These are phyloP conservation scores for Saturnispora besseyi DNA, from an alignment of 805 yeast species.

Conservation along the genomic window DNA sequence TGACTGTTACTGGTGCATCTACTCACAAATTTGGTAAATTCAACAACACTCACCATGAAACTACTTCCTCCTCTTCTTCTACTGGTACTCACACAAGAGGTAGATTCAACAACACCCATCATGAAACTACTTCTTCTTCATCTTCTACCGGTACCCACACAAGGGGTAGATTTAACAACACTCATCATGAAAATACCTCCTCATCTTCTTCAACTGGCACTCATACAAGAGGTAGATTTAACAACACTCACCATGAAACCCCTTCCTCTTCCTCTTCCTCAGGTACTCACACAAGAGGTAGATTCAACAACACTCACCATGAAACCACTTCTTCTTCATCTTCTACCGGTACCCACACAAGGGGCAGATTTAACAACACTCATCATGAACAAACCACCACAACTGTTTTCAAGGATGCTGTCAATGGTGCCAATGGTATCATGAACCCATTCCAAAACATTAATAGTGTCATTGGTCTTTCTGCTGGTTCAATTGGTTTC, in stretches of 20 bases:
- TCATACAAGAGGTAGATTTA: conserved; percentile 41
- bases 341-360: conserved; percentile 41
- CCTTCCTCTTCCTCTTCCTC: conserved; percentile 27
- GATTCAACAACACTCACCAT: conserved; percentile 42
- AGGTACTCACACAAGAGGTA: conserved; percentile 48
- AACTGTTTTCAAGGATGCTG: conserved; percentile 17
- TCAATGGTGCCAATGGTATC: conserved; percentile 16
- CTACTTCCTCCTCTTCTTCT: conserved; percentile 14
- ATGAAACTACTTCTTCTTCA: conserved; percentile 26
- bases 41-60: conserved; percentile 32
- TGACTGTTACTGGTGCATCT: conserved; percentile 29
- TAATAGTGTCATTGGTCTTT: conserved; percentile 20
- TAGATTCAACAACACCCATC: conserved; percentile 46
- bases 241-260: conserved; percentile 34
- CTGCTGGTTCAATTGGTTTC: conserved; percentile 16
- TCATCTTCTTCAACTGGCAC: conserved; percentile 31
- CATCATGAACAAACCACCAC: conserved; percentile 32
- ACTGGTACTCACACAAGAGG: conserved; percentile 38
- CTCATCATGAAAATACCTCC: conserved; percentile 22
- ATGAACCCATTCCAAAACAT: conserved; percentile 12
- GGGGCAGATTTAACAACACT: conserved; percentile 47
- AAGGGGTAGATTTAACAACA: conserved; percentile 47
- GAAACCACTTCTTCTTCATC: conserved; percentile 31
- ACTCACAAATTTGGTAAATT: conserved; percentile 50
- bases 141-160: conserved; percentile 42